Percentiles rank a stretch among this genome's conserved stretches.
phyloP scores from a whole-genome alignment of 169 alveolate genomes.

The Eimeria mitis region DNA sequence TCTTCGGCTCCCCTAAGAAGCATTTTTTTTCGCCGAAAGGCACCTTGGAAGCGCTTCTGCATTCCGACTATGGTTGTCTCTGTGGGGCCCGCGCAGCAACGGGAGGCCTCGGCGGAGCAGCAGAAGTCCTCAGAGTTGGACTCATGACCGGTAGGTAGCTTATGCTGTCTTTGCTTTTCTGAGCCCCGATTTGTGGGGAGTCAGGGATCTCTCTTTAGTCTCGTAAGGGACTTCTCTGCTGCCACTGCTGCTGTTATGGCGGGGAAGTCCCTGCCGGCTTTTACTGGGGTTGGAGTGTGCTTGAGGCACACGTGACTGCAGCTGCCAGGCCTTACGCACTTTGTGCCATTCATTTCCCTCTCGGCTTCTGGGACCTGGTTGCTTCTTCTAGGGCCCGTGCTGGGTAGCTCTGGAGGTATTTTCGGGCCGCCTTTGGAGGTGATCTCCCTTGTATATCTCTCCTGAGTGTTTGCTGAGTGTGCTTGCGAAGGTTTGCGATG shows the following conservation, averaged over 20 bases:
- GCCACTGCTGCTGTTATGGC: constrained; percentile 6
- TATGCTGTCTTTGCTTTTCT: not conserved
- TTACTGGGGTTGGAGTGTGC: not conserved
- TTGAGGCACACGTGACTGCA: not conserved
- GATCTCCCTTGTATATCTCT: not conserved
- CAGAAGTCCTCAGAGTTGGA: constrained; percentile 40
- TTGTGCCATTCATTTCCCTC: not conserved
- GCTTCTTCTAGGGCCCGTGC: not conserved
- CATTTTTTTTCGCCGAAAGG: not conserved
- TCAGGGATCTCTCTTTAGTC: not conserved
- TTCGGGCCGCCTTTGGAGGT: not conserved
- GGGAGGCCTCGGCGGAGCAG: constrained; percentile 37
- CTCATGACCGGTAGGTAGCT: constrained; percentile 37
- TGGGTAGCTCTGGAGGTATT: not conserved
- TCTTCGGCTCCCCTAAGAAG: not conserved
- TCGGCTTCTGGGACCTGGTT: not conserved
- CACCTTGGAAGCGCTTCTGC: not conserved
- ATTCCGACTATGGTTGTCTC: not conserved
- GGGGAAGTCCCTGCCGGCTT: not conserved
- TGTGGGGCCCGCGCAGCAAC: not conserved
- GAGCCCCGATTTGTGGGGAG: not conserved
- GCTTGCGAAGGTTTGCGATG: constrained; percentile 37
- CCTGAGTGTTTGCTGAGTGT: not conserved
- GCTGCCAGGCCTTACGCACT: not conserved
- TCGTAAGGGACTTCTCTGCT: not conserved